Base-by-base conservation (phyloP, 2,329 filamentous ascomycete species). In the Beauveria scarabaeidicola region DNA sequence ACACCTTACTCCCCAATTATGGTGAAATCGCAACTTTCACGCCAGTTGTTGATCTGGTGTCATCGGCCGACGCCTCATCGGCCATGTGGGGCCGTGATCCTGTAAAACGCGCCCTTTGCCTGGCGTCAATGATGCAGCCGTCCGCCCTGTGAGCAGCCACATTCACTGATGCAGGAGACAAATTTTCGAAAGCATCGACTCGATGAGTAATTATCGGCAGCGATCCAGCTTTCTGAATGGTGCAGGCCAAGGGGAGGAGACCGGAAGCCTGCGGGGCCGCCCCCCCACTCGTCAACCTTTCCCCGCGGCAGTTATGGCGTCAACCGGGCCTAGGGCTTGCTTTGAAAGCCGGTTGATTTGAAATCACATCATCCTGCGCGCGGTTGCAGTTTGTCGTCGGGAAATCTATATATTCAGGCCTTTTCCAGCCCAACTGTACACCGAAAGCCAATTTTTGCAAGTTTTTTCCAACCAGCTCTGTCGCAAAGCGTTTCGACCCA, bases 321-420 rank as follows among this genome's bases (percentile, higher is more conserved):
- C 53, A 56, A 56, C 53, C 8, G 21, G 50, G 21, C 13, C 43
- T 40, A 40, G 8, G 8, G 15, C 55, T 50, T 51, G 55, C 43
- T 58, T 58, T 50, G 36, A 58, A 58, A 58, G 55, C 55, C 6
- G 43, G 15, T 48, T 57, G 55, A 47, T 58, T 58, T 51, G 55
- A 58, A 58, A 58, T 58, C 55, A 58, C 55, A 50, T 21, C 55
- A 58, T 58, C 11, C 43, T 32, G 19, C 53, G 21, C 9, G 41
- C 21, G 2, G 41, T 40, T 23, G 27, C 29, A 25, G 5, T 23
- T 11, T 21, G 27, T 25, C 41, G 8, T 17, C 11, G 52, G 50
- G 36, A 52, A 41, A 48, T 47, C 29, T 56, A 56, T 56, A 56
- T 47, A 56, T 25, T 9, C 17, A 48, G 15, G 5, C 15, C 41